Evolutionary conservation across 345 rosid genomes (phyloP).

Genomic region (Populus pruinosa): DNA sequence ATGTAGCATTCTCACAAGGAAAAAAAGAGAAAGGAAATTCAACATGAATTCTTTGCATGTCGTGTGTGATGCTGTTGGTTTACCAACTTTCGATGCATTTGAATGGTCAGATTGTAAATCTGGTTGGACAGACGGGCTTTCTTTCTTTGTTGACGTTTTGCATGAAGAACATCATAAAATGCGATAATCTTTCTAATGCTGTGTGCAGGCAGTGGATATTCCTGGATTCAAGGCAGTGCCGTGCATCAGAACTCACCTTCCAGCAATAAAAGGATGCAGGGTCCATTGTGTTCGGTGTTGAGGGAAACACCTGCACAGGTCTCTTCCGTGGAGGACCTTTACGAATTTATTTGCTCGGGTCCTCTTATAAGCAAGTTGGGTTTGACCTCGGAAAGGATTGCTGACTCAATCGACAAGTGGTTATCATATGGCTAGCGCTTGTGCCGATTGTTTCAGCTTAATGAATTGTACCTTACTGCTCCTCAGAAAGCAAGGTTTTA

Average conservation of each 20-base stretch:
- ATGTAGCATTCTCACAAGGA: not conserved
- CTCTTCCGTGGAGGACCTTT: slow-evolving; percentile 74
- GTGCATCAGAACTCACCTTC: slow-evolving; percentile 21
- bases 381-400: slow-evolving; percentile 55
- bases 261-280: slow-evolving; percentile 17
- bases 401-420: slow-evolving; percentile 78
- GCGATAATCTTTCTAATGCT: not conserved
- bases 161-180: not conserved
- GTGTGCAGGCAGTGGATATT: slow-evolving; percentile 41
- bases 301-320: slow-evolving; percentile 53
- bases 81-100: not conserved
- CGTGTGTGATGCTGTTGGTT: not conserved
- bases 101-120: not conserved
- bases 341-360: slow-evolving; percentile 73
- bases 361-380: slow-evolving; percentile 70
- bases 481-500: slow-evolving; percentile 78
- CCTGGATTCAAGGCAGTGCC: slow-evolving; percentile 57
- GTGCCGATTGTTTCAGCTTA: slow-evolving; percentile 64
- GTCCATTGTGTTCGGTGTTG: slow-evolving; percentile 22
- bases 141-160: not conserved
- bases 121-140: not conserved
- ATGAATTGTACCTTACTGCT: slow-evolving; percentile 58
- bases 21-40: not conserved
- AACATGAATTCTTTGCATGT: not conserved
- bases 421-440: slow-evolving; percentile 56